Evolutionary conservation across 2,329 filamentous ascomycete genomes (phyloP).

Genomic region (Colletotrichum zoysiae): DNA sequence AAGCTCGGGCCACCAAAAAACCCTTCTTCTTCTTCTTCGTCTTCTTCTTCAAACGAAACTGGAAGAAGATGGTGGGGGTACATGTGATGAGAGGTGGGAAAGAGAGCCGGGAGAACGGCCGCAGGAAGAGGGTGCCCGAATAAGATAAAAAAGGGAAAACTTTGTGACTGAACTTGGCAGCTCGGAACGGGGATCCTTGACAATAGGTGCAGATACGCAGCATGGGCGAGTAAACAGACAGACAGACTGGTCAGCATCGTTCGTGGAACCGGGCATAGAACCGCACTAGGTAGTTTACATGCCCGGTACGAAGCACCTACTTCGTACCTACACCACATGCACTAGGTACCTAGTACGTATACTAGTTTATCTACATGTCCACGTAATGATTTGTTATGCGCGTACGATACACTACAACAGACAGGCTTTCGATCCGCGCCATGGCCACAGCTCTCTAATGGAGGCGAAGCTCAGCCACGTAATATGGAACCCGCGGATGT

Average conservation of each 20-base stretch:
- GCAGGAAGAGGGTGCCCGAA: conserved; percentile 10
- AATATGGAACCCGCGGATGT: conserved; percentile 35
- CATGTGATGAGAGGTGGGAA: neutral
- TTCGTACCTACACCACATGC: neutral
- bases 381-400: conserved; percentile 20
- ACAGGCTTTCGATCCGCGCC: conserved; percentile 30
- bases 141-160: neutral
- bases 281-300: too few species aligned
- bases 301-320: neutral
- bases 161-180: neutral
- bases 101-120: conserved; percentile 2
- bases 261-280: conserved; percentile 22
- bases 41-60: neutral
- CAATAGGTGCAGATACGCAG: conserved; percentile 4
- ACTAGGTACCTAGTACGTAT: neutral
- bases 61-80: neutral
- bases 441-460: conserved; percentile 24
- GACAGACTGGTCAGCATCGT: conserved; percentile 2
- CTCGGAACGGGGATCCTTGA: conserved; percentile 5
- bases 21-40: conserved; percentile 14
- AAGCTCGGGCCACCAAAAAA: conserved; percentile 25
- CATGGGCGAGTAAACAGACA: neutral
- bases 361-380: neutral
- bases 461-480: conserved; percentile 33
- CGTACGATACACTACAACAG: neutral